Evolutionary conservation across 345 rosid genomes (phyloP).

Genomic region (Acer campestre): DNA sequence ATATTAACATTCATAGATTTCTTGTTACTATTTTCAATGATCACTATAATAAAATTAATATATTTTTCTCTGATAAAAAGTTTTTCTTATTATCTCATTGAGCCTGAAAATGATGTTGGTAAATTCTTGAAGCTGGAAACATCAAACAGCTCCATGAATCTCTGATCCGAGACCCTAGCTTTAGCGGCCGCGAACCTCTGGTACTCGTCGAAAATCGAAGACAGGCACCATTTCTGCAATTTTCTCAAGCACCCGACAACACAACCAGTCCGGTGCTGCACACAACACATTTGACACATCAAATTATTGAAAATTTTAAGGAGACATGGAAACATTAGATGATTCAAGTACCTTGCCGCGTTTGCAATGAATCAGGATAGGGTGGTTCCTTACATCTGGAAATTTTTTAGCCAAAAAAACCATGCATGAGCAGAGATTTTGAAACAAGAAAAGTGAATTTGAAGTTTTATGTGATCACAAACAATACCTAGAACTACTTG

Average conservation of each 20-base stretch:
- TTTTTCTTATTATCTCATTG: slow-evolving; percentile 23
- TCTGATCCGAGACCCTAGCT: slow-evolving; percentile 68
- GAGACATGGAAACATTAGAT: background rate
- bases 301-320: background rate
- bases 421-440: slow-evolving; percentile 12
- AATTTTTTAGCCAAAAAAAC: background rate
- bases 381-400: slow-evolving; percentile 70
- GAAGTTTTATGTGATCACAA: background rate
- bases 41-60: too few species aligned
- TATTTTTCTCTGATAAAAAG: too few species aligned
- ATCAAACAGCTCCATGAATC: slow-evolving; percentile 72
- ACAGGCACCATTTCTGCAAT: slow-evolving; percentile 74
- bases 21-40: too few species aligned
- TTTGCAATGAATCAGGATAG: slow-evolving; percentile 75
- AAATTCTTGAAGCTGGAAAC: slow-evolving; percentile 51
- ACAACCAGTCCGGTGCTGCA: slow-evolving; percentile 81
- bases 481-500: slow-evolving; percentile 64
- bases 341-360: slow-evolving; percentile 67
- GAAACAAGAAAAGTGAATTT: slow-evolving; percentile 1
- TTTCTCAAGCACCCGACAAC: slow-evolving; percentile 78
- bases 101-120: slow-evolving; percentile 50
- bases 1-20: too few species aligned
- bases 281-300: background rate
- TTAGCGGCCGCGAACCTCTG: slow-evolving; percentile 70
- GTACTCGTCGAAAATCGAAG: slow-evolving; percentile 79